Evolutionary conservation across 2,329 filamentous ascomycete species (phyloP), one percentile per base, ranked within the genome.

Genomic region (Neopestalotiopsis clavispora): DNA sequence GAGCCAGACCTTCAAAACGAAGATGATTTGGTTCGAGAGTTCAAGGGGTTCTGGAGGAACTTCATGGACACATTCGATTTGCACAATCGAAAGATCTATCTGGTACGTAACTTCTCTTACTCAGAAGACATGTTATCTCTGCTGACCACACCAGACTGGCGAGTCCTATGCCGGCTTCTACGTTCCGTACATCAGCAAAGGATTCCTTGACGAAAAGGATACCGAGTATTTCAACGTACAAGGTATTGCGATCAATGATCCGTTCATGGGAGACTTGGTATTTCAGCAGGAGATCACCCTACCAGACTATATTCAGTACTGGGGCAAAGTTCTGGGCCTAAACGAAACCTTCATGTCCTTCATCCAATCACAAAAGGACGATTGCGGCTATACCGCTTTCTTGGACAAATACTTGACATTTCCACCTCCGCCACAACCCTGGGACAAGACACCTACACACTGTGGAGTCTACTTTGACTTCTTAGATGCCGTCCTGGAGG

Each of bases 1-100:
- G 49, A 66, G 9, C 64, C 64, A 20, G 32, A 23, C 13, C 14
- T 20, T 14, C 28, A 32, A 1, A 49, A 66, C 45, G 64, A 66
- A 58, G 23, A 34, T 28, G 64, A 66, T 4, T 1, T 57, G 13
- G 64, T 34, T 10, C 28, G 20, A 20, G 20, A 66, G 49, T 66
- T 66, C 32, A 42, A 23, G 13, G 64, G 64, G 10, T 66, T 66
- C 34, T 66, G 49, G 64, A 58, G 20, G 49, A 66, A 66, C 49
- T 66, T 57, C 10, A 34, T 66, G 23, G 49, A 66, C 49, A 66
- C 49, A 30, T 57, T 66, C 49, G 42, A 56, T 34, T 10, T 66
- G 45, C 45, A 57, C 14, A n/a, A 30, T 40, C 32, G 23, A 12
- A 58, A 66, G 4, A 34, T 66, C 30, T 66, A 66, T 45, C 13